Evolutionary conservation across 352 stramenopile species (phyloP), one percentile per base, ranked within the genome.

Genomic region (Hyaloperonospora arabidopsidis): DNA sequence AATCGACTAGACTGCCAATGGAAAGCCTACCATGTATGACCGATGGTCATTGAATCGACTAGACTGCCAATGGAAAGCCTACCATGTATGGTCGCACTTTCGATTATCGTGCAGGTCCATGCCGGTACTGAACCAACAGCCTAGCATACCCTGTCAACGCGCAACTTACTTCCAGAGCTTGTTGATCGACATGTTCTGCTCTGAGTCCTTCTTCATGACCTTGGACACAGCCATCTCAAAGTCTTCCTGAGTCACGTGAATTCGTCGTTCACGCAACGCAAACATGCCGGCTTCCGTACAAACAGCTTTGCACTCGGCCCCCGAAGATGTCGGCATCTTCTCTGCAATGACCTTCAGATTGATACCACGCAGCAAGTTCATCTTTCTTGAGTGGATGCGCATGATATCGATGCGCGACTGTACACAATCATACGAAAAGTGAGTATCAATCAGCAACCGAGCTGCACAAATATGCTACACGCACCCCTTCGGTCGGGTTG

Each of bases 171-270:
- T 99, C 96, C 97, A 99, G 54, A 99, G 83, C 81, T 98, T 98
- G 73, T 97, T 95, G 67, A 99, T 95, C 75, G 92, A 98, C 77
- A 98, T 97, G 76, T 90, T 90, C 61, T 87, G 78, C 63, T 99
- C 97, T 49, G 86, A 92, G 63, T 99, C 97, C 81, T 99, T 99
- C 95, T 99, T 99, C 96, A 99, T 99, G 54, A 99, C 97, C 87
- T 99, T 99, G 49, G 90, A 97, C 21, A 99, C 96, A 11, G 97
- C 96, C 96, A 99, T 99, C 74, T 99, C 96, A 73, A 99, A 99
- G 79, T 99, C 96, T 80, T 99, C 96, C 70, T 99, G 97, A 22
- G 97, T 99, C 21, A 99, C 97, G 80, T 99, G 97, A 49, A 99
- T 98, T 55, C 97, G 87, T 60, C 97, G 87, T 80, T 99, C 97